Evolutionary conservation across 1,284 basidiomycete genomes (phyloP).

Genomic region (Ceratobasidium sp.): DNA sequence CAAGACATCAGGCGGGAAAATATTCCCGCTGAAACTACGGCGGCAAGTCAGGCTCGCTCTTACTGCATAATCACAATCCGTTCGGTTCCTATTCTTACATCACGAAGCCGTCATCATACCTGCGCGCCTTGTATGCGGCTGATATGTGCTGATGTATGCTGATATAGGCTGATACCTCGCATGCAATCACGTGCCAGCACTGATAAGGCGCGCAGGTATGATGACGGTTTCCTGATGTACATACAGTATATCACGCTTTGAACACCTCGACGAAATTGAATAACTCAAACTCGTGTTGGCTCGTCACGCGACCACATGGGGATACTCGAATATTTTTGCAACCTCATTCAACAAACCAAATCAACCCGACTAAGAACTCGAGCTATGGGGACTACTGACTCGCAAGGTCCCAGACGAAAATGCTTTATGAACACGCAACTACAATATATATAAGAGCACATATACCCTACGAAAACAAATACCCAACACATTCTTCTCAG

Average conservation of each 20-base stretch:
- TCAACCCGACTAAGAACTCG: background rate
- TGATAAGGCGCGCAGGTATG: no score
- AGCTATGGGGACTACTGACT: background rate
- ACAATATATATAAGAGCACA: background rate
- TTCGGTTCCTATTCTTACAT: background rate
- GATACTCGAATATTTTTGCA: constrained; percentile 43
- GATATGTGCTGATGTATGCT: no score
- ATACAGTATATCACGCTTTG: constrained; percentile 77
- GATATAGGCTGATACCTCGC: no score
- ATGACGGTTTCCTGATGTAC: no score
- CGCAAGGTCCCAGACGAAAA: background rate
- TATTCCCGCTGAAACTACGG: constrained; percentile 70
- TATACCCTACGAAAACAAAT: background rate
- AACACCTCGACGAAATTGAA: constrained; percentile 91
- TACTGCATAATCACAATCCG: background rate
- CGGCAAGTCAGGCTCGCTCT: constrained; percentile 63
- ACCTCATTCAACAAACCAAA: background rate
- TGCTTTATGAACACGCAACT: background rate
- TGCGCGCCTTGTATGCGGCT: no score
- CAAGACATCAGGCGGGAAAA: constrained; percentile 74
- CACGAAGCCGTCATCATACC: no score
- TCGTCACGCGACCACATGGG: constrained; percentile 92
- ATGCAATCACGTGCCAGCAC: no score
- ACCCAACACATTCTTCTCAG: no score
- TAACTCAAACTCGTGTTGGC: constrained; percentile 88